These are phyloP conservation scores for Austroboletus festivus DNA, from an alignment of 768 basidiomycete genomes.

Conservation along the genomic window DNA sequence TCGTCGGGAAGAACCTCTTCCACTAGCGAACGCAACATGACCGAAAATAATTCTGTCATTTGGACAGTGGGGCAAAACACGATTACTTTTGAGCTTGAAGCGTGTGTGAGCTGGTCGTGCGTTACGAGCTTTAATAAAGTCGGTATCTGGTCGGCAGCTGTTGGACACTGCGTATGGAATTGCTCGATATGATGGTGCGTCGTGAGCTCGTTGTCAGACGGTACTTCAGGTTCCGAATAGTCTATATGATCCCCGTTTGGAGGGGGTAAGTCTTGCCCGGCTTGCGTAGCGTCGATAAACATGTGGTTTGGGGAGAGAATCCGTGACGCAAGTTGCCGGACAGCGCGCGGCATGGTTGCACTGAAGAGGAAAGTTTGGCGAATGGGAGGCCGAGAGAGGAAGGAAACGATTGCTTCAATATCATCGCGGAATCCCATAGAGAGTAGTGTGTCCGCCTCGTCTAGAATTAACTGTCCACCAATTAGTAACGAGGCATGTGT, in stretches of 20 bases:
- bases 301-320: constrained; percentile 58
- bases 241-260: not conserved
- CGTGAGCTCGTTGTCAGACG: constrained; percentile 31
- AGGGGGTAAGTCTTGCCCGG: constrained; percentile 40
- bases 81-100: constrained; percentile 67
- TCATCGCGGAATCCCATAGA: constrained; percentile 93
- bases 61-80: constrained; percentile 86
- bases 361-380: constrained; percentile 94
- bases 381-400: constrained; percentile 56
- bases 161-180: constrained; percentile 71
- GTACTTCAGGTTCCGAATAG: not conserved
- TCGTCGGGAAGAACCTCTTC: constrained; percentile 47
- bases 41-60: constrained; percentile 72
- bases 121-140: constrained; percentile 77
- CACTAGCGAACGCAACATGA: constrained; percentile 52
- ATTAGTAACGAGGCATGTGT: constrained; percentile 2
- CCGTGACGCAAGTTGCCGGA: constrained; percentile 65
- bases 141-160: constrained; percentile 65
- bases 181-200: constrained; percentile 79
- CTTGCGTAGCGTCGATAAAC: constrained; percentile 71
- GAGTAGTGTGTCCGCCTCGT: constrained; percentile 88
- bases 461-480: constrained; percentile 70
- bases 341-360: constrained; percentile 73
- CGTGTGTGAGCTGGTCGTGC: constrained; percentile 80
- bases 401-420: constrained; percentile 65